Percentiles rank a stretch among this genome's conserved stretches.
These are phyloP conservation scores for Acer campestre DNA, from an alignment of 345 rosid species.

Conservation along the genomic window DNA sequence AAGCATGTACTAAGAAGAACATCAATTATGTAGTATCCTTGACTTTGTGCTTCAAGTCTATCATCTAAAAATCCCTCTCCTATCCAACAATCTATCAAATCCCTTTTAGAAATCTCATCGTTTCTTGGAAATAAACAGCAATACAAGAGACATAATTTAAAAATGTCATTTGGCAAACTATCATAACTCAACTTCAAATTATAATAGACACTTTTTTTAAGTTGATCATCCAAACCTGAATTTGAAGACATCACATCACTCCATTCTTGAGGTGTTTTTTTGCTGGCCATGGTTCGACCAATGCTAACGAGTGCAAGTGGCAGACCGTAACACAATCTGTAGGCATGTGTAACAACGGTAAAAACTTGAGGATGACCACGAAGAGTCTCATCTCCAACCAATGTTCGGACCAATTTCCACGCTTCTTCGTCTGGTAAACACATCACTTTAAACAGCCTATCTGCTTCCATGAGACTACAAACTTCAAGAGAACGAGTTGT, in stretches of 20 bases:
- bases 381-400: slow-evolving; percentile 21
- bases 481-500: slow-evolving; percentile 27
- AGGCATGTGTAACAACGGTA: not conserved
- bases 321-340: slow-evolving; percentile 16
- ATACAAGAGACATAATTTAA: slow-evolving; percentile 20
- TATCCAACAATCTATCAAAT: slow-evolving; percentile 22
- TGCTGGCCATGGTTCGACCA: slow-evolving; percentile 20
- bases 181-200: slow-evolving; percentile 17
- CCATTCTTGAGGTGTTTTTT: slow-evolving; percentile 13
- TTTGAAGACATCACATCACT: not conserved
- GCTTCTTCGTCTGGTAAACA: slow-evolving; percentile 5
- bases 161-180: not conserved
- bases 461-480: slow-evolving; percentile 30
- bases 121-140: slow-evolving; percentile 16
- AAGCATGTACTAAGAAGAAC: slow-evolving; percentile 11
- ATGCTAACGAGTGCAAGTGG: slow-evolving; percentile 24
- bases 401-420: slow-evolving; percentile 13
- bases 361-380: not conserved
- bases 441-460: slow-evolving; percentile 13
- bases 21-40: slow-evolving; percentile 6
- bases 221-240: slow-evolving; percentile 7
- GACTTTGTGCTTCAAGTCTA: not conserved
- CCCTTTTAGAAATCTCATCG: not conserved
- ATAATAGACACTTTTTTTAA: not conserved
- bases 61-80: slow-evolving; percentile 15